Percentiles rank a stretch among this genome's conserved stretches.
phyloP scores from a whole-genome alignment of 1,139 yeast species.

The Trichomonascaceae sp. region DNA sequence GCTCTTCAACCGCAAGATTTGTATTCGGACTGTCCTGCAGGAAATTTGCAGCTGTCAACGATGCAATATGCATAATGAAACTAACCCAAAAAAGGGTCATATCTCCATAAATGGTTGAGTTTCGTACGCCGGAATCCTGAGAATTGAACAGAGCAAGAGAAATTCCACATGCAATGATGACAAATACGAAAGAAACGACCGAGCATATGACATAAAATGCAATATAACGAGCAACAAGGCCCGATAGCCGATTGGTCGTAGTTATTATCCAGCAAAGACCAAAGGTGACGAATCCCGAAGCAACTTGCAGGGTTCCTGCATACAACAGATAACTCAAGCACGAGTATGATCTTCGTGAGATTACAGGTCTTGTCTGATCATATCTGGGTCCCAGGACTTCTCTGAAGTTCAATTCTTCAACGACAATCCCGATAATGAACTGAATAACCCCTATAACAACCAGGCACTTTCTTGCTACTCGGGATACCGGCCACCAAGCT shows the following conservation, averaged over 20 bases:
- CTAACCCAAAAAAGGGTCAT: constrained; percentile 4
- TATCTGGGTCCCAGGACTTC: not conserved
- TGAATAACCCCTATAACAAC: constrained; percentile 23
- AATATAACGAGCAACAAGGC: constrained; percentile 19
- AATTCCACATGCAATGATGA: constrained; percentile 5
- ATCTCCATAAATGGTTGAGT: constrained; percentile 4
- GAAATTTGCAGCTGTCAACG: constrained; percentile 3
- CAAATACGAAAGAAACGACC: constrained; percentile 2
- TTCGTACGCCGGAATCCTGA: not conserved
- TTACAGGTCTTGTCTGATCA: not conserved
- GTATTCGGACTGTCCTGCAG: constrained; percentile 22
- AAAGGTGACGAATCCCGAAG: constrained; percentile 14
- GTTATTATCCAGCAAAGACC: constrained; percentile 2
- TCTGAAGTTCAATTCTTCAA: constrained; percentile 16
- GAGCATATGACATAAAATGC: constrained; percentile 21
- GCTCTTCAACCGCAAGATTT: constrained; percentile 33
- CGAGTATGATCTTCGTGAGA: not conserved
- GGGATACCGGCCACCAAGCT: constrained; percentile 22
- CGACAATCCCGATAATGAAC: constrained; percentile 19
- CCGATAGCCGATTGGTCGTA: constrained; percentile 4
- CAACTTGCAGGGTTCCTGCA: constrained; percentile 9
- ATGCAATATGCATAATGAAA: constrained; percentile 3
- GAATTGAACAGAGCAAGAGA: not conserved
- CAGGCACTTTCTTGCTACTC: constrained; percentile 24
- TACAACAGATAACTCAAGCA: constrained; percentile 2